Conservation (phyloP, 2,329 filamentous ascomycete genomes). For the Fusarium kyushuense region DNA sequence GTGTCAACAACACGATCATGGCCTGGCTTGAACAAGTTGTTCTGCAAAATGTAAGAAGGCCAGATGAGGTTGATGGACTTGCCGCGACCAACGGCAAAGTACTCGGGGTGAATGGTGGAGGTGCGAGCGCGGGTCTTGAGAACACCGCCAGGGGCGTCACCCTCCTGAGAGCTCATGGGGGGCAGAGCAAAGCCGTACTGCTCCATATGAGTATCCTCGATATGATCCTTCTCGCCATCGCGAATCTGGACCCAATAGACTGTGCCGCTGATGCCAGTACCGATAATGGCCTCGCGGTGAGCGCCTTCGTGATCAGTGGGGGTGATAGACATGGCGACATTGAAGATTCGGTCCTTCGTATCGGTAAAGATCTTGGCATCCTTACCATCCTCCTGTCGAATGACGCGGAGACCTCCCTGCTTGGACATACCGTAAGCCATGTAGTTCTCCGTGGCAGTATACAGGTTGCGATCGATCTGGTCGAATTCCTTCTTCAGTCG, state of each 20-base stretch:
- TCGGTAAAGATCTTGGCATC: conserved; percentile 93
- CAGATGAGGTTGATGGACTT: conserved; percentile 95
- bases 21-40: conserved; percentile 72
- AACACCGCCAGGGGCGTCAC: conserved; percentile 90
- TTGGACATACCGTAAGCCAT: conserved; percentile 96
- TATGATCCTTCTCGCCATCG: conserved; percentile 80
- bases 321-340: conserved; percentile 83
- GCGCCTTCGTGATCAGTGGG: conserved; percentile 66
- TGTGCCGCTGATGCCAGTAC: conserved; percentile 92
- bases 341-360: conserved; percentile 94
- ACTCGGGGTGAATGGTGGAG: conserved; percentile 89
- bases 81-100: conserved; percentile 94
- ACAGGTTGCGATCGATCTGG: conserved; percentile 93
- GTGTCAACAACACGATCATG: conserved; percentile 82
- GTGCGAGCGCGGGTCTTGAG: conserved; percentile 95
- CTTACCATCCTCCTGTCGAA: conserved; percentile 91
- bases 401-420: conserved; percentile 90
- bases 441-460: conserved; percentile 88
- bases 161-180: conserved; percentile 85
- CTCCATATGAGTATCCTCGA: conserved; percentile 83
- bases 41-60: conserved; percentile 72
- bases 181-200: conserved; percentile 90
- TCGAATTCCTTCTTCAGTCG: conserved; percentile 98
- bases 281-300: conserved; percentile 85
- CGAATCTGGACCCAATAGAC: conserved; percentile 95